Percentiles rank a stretch among this genome's conserved stretches.
These are phyloP conservation scores for Tillandsia leiboldiana DNA, from an alignment of 176 grass and related monocot genomes.

Conservation along the genomic window DNA sequence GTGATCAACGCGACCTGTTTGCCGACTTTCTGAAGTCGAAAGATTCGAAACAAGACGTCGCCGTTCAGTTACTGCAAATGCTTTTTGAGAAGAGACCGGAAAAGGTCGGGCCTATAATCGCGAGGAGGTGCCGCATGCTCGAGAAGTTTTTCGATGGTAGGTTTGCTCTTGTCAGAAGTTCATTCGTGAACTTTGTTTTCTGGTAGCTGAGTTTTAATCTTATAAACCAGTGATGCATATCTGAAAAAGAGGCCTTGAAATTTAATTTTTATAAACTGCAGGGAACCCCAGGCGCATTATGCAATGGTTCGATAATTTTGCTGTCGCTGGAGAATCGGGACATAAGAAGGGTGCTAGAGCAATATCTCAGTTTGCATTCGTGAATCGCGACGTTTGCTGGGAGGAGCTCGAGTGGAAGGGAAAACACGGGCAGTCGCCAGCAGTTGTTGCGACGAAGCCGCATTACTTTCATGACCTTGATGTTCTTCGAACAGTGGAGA, in stretches of 20 bases:
- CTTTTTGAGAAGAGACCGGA: constrained; percentile 62
- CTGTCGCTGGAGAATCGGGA: constrained; percentile 48
- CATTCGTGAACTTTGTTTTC: neutral
- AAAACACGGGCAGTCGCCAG: constrained; percentile 83
- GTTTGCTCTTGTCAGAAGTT: neutral
- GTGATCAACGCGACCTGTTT: constrained; percentile 47
- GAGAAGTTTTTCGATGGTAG: constrained; percentile 80
- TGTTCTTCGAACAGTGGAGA: constrained; percentile 67
- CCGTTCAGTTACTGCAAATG: constrained; percentile 54
- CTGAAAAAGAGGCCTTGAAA: too few species aligned
- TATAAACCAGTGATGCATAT: neutral
- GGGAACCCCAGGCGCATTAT: constrained; percentile 52
- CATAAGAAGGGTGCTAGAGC: constrained; percentile 81
- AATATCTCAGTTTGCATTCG: constrained; percentile 72
- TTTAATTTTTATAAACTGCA: constrained; percentile 21
- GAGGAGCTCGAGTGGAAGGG: constrained; percentile 97
- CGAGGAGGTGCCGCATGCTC: constrained; percentile 42
- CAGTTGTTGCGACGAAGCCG: constrained; percentile 86
- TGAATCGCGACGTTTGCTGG: constrained; percentile 77
- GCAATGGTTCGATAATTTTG: constrained; percentile 81
- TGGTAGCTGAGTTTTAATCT: neutral
- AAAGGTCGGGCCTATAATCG: constrained; percentile 44
- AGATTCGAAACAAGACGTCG: constrained; percentile 38
- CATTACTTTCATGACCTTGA: constrained; percentile 86
- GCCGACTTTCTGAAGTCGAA: constrained; percentile 47